Evolutionary conservation across 768 basidiomycete species (phyloP).

Genomic region (Lentinula guzmanii): DNA sequence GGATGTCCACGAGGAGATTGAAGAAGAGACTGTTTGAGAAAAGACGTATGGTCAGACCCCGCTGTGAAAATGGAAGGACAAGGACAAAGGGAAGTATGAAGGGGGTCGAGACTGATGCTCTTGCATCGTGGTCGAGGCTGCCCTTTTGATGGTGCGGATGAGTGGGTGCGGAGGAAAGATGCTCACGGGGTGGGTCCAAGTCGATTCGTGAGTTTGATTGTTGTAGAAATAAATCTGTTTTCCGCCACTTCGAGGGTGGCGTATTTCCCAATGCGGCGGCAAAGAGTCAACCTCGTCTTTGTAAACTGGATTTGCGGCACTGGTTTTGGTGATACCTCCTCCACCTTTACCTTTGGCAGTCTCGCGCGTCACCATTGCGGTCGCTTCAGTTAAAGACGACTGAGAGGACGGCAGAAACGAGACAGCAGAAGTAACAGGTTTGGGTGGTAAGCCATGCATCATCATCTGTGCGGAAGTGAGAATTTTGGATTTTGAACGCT

Average conservation of each 20-base stretch:
- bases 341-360: conserved; percentile 9
- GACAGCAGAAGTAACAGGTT: conserved; percentile 30
- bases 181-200: conserved; percentile 31
- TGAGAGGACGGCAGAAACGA: conserved; percentile 31
- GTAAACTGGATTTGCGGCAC: conserved; percentile 14
- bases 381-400: conserved; percentile 32
- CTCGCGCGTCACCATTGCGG: conserved; percentile 30
- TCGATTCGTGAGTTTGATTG: conserved; percentile 34
- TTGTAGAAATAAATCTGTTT: conserved; percentile 38
- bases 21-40: conserved; percentile 1
- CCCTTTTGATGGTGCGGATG: not conserved
- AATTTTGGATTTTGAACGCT: conserved; percentile 17
- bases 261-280: conserved; percentile 40
- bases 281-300: conserved; percentile 18
- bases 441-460: conserved; percentile 37
- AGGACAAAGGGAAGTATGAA: not conserved
- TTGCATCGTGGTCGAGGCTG: conserved; percentile 1
- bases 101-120: not conserved
- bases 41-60: conserved; percentile 6
- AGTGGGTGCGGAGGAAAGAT: conserved; percentile 1
- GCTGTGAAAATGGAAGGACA: not conserved
- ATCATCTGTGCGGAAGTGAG: conserved; percentile 19
- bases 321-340: conserved; percentile 28
- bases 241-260: conserved; percentile 27
- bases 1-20: not conserved